Conservation (phyloP, 2,329 filamentous ascomycete species). For the Sclerotinia nivalis region DNA sequence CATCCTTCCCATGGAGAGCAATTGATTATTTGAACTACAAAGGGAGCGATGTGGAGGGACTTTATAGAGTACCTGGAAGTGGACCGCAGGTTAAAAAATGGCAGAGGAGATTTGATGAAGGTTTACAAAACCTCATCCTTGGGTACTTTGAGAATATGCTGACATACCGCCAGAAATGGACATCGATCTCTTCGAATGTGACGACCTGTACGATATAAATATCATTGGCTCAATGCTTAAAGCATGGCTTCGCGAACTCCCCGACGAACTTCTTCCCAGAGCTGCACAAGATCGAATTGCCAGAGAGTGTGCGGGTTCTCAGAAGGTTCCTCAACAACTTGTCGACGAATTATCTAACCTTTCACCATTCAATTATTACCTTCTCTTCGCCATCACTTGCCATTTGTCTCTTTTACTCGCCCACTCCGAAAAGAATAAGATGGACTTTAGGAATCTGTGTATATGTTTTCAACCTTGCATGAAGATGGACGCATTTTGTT, state of each 20-base stretch:
- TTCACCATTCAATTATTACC: slow-evolving; percentile 97
- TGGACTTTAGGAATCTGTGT: slow-evolving; percentile 94
- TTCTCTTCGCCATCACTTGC: slow-evolving; percentile 95
- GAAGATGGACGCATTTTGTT: slow-evolving; percentile 93
- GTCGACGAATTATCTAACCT: slow-evolving; percentile 90
- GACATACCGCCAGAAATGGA: slow-evolving; percentile 64
- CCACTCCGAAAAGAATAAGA: slow-evolving; percentile 94
- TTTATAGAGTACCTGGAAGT: slow-evolving; percentile 90
- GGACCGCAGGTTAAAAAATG: slow-evolving; percentile 89
- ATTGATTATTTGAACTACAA: slow-evolving; percentile 97
- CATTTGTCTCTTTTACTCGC: slow-evolving; percentile 89
- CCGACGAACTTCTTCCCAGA: slow-evolving; percentile 90
- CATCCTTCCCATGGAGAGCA: slow-evolving; percentile 88
- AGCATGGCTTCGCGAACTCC: slow-evolving; percentile 91
- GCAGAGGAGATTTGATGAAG: slow-evolving; percentile 86
- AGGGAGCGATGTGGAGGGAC: slow-evolving; percentile 87
- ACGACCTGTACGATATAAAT: slow-evolving; percentile 92
- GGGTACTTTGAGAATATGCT: slow-evolving; percentile 23
- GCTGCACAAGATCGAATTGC: slow-evolving; percentile 77
- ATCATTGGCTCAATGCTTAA: slow-evolving; percentile 96
- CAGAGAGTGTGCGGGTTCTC: slow-evolving; percentile 75
- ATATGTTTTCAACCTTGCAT: slow-evolving; percentile 98
- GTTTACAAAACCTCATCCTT: slow-evolving; percentile 47
- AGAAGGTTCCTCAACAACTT: slow-evolving; percentile 78
- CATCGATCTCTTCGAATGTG: slow-evolving; percentile 84